Conservation (phyloP, 1,284 basidiomycete genomes). For the Melampsora americana region DNA sequence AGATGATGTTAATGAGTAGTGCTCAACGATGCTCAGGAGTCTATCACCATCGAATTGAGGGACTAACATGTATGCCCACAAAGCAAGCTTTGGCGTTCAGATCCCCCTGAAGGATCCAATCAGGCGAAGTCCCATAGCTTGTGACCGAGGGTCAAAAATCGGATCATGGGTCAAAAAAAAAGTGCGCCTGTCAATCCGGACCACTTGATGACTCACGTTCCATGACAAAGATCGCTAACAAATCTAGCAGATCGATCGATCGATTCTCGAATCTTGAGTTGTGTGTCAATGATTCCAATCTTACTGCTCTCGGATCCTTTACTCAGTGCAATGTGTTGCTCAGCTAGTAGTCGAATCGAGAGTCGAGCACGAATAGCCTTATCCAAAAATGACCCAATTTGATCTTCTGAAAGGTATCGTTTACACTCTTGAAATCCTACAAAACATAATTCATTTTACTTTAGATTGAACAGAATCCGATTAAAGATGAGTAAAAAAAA, state of each 20-base stretch:
- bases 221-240: conserved; percentile 28
- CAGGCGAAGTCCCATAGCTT: conserved; percentile 33
- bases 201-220: conserved; percentile 17
- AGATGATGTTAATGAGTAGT: not conserved
- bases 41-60: not conserved
- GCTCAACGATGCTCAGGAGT: not conserved
- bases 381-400: conserved; percentile 35
- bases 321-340: conserved; percentile 27
- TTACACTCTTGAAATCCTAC: conserved; percentile 39
- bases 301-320: not conserved
- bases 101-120: conserved; percentile 31
- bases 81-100: conserved; percentile 26
- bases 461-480: not conserved
- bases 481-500: not conserved
- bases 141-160: not conserved
- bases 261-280: conserved; percentile 11
- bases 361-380: conserved; percentile 32
- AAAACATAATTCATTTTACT: not conserved
- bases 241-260: conserved; percentile 26
- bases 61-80: conserved; percentile 42
- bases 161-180: too few relatives aligned
- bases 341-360: conserved; percentile 32
- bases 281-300: conserved; percentile 25
- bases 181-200: too few relatives aligned
- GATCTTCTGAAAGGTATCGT: conserved; percentile 32